Conservation (phyloP, 1,284 basidiomycete species). For the Cryptococcus depauperatus region DNA sequence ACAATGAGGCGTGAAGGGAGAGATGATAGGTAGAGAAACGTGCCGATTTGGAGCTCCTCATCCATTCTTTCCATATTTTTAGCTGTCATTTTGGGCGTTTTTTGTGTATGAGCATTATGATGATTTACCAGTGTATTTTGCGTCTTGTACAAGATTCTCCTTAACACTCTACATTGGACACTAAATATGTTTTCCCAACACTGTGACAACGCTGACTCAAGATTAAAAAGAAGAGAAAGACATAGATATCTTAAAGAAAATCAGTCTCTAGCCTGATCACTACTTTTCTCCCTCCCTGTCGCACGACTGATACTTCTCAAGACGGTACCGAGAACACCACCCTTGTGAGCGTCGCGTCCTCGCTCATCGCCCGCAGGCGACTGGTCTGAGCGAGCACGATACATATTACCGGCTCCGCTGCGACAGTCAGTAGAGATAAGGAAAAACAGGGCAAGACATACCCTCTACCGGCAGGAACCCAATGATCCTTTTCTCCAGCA, state of each 20-base stretch:
- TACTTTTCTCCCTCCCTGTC: constrained; percentile 26
- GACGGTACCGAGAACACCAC: constrained; percentile 39
- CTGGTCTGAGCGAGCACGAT: constrained; percentile 5
- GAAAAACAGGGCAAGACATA: no score
- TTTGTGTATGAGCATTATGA: constrained; percentile 1
- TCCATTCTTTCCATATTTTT: no score
- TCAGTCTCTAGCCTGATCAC: constrained; percentile 9
- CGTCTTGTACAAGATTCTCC: background rate
- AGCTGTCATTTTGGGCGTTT: background rate
- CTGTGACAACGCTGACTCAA: background rate
- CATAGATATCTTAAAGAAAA: no score
- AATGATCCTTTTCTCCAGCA: constrained; percentile 20
- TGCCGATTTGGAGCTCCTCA: no score
- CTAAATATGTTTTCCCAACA: no score
- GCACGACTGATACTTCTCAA: constrained; percentile 40
- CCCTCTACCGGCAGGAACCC: constrained; percentile 31
- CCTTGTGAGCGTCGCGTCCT: constrained; percentile 15
- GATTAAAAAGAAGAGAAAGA: background rate
- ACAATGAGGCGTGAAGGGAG: no score
- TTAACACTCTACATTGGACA: no score
- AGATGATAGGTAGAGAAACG: no score
- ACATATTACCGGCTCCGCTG: constrained; percentile 38
- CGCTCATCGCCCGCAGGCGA: constrained; percentile 17
- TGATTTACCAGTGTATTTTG: background rate
- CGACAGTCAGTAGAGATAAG: background rate